Conservation (phyloP, 106 monocot genomes). For the Triglochin maritima region DNA sequence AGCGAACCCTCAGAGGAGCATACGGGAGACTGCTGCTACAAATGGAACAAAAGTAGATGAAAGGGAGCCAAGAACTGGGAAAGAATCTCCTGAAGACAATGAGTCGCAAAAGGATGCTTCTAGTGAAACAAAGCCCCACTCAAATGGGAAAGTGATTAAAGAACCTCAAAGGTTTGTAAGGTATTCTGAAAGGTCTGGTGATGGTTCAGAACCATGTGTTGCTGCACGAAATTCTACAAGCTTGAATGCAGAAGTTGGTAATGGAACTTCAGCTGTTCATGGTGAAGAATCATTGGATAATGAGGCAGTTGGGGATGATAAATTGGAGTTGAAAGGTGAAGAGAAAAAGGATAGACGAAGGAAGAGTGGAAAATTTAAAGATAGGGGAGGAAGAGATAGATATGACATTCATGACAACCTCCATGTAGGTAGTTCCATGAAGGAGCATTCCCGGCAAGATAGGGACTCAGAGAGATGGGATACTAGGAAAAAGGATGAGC, state of each 20-base stretch:
- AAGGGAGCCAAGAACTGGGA: constrained; percentile 31
- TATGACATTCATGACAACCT: constrained; percentile 35
- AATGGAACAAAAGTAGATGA: constrained; percentile 33
- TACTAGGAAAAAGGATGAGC: constrained; percentile 44
- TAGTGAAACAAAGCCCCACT: constrained; percentile 20
- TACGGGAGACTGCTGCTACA: constrained; percentile 28
- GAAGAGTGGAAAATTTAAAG: constrained; percentile 54
- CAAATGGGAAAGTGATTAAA: constrained; percentile 46
- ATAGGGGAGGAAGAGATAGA: constrained; percentile 37
- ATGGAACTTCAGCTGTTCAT: constrained; percentile 26
- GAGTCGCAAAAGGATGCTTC: constrained; percentile 28
- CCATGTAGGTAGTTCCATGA: constrained; percentile 19
- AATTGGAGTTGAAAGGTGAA: constrained; percentile 46
- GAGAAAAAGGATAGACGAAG: constrained; percentile 74
- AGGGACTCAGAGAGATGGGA: constrained; percentile 49
- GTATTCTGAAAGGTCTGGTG: constrained; percentile 30
- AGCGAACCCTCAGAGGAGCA: constrained; percentile 35
- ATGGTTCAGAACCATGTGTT: constrained; percentile 44
- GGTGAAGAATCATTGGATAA: constrained; percentile 19
- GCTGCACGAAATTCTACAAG: constrained; percentile 21
- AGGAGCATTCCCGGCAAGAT: constrained; percentile 38
- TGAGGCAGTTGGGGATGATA: constrained; percentile 68
- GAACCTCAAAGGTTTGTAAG: constrained; percentile 43
- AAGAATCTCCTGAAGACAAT: constrained; percentile 5
- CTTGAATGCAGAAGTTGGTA: constrained; percentile 28